Evolutionary conservation across 441 rosid genomes (phyloP).

Genomic region (Corymbia citriodora): DNA sequence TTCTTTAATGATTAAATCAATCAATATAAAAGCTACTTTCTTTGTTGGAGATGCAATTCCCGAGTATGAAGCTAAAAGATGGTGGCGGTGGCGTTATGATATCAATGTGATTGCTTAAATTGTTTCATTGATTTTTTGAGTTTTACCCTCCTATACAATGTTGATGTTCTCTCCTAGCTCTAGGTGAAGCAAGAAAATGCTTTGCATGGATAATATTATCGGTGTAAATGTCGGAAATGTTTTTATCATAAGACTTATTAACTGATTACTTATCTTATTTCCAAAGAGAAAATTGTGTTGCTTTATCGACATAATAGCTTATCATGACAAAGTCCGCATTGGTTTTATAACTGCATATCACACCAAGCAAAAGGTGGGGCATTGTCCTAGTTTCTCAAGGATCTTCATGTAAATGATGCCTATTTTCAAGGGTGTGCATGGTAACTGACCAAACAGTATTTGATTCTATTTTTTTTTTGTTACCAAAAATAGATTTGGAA

Average conservation of each 20-base stretch:
- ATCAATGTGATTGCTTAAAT: slow-evolving; percentile 47
- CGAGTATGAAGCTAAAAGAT: slow-evolving; percentile 61
- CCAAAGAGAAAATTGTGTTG: too few relatives aligned
- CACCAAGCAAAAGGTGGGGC: not conserved
- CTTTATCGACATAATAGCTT: too few relatives aligned
- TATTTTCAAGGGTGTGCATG: too few relatives aligned
- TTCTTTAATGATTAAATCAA: slow-evolving; percentile 15
- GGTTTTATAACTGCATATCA: not conserved
- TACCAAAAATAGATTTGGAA: too few relatives aligned
- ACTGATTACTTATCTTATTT: too few relatives aligned
- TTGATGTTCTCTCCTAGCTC: not conserved
- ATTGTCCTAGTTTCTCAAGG: too few relatives aligned
- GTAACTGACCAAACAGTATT: too few relatives aligned
- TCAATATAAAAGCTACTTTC: slow-evolving; percentile 11
- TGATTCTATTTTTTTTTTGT: too few relatives aligned
- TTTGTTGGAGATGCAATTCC: slow-evolving; percentile 76
- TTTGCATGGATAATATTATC: not conserved
- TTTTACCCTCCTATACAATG: not conserved
- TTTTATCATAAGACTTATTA: not conserved
- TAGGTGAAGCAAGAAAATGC: not conserved
- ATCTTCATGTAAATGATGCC: too few relatives aligned
- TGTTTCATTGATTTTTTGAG: not conserved
- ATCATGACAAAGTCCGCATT: not conserved
- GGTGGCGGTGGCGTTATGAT: slow-evolving; percentile 90
- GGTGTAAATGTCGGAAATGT: not conserved